Evolutionary conservation across 192 early-diverging fungal genomes (phyloP).

Genomic region (Bifiguratus adelaidae): DNA sequence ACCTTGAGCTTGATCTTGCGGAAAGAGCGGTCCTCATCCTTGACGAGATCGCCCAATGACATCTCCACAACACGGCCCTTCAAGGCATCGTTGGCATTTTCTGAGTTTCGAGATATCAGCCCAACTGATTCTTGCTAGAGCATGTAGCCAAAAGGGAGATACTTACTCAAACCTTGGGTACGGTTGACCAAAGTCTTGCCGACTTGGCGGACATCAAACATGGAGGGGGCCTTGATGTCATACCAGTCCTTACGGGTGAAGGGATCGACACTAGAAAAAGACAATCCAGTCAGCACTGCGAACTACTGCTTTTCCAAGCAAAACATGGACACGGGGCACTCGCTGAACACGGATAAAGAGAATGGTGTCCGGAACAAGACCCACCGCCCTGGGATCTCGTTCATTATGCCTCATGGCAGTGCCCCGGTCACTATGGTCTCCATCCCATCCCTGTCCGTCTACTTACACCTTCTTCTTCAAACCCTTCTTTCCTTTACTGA

Average conservation of each 20-base stretch:
- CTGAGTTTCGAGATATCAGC: not conserved
- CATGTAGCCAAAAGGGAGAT: not conserved
- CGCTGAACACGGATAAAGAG: no score
- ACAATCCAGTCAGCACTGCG: not conserved
- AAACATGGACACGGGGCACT: not conserved
- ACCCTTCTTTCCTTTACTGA: conserved; percentile 81
- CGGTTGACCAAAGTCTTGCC: conserved; percentile 99
- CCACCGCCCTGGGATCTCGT: not conserved
- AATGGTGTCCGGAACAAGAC: not conserved
- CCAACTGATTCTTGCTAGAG: not conserved
- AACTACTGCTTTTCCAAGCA: not conserved
- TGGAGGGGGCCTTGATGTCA: conserved; percentile 96
- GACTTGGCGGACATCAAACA: conserved; percentile 88
- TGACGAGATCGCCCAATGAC: conserved; percentile 94
- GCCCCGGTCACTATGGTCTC: not conserved
- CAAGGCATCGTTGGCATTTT: conserved; percentile 90
- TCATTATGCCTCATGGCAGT: not conserved
- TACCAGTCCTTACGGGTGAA: conserved; percentile 99
- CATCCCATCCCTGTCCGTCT: not conserved
- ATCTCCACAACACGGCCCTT: conserved; percentile 95
- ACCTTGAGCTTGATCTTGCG: conserved; percentile 95
- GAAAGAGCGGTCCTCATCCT: conserved; percentile 85
- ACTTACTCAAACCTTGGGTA: conserved; percentile 95
- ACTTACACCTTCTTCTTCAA: conserved; percentile 85
- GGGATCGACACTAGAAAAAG: conserved; percentile 77